These are phyloP conservation scores for Brassica rapa DNA, from an alignment of 345 rosid genomes.

Conservation along the genomic window DNA sequence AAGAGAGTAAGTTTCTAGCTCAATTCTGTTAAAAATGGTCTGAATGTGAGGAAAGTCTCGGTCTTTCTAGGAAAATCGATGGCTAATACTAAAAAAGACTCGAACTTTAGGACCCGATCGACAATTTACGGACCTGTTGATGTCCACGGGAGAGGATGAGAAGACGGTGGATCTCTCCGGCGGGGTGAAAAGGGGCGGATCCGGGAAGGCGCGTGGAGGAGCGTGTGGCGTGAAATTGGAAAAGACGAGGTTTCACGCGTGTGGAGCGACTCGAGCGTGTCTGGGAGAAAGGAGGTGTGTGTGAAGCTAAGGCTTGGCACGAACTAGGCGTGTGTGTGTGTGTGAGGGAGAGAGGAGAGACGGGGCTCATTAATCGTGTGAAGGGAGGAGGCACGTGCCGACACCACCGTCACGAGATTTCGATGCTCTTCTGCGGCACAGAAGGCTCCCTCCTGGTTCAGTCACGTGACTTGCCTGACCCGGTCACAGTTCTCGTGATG, in stretches of 20 bases:
- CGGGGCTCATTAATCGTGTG: conserved; percentile 39
- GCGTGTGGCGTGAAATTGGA: conserved; percentile 48
- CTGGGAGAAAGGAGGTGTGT: conserved; percentile 51
- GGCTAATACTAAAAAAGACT: conserved; percentile 13
- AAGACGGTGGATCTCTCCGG: conserved; percentile 47
- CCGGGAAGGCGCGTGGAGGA: conserved; percentile 52
- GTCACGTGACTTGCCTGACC: conserved; percentile 43
- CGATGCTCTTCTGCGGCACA: conserved; percentile 34
- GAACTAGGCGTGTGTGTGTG: conserved; percentile 69
- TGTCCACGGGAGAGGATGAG: conserved; percentile 12
- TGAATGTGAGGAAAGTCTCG: conserved; percentile 26
- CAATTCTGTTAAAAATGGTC: conserved; percentile 28
- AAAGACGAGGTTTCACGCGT: conserved; percentile 60
- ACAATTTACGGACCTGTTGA: conserved; percentile 20
- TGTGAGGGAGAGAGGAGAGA: conserved; percentile 14
- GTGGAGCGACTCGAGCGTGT: conserved; percentile 63
- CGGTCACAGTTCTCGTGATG: conserved; percentile 30
- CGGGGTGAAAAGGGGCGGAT: conserved; percentile 36
- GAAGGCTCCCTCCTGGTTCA: conserved; percentile 1
- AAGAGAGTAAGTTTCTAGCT: conserved; percentile 22
- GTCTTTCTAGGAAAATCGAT: conserved; percentile 11
- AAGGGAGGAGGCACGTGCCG: conserved; percentile 48
- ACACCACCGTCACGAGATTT: conserved; percentile 39
- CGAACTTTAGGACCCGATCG: not conserved
- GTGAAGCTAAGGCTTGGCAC: conserved; percentile 64